Evolutionary conservation across 2,329 filamentous ascomycete genomes (phyloP).

Genomic region (Aspergillus viridinutans): DNA sequence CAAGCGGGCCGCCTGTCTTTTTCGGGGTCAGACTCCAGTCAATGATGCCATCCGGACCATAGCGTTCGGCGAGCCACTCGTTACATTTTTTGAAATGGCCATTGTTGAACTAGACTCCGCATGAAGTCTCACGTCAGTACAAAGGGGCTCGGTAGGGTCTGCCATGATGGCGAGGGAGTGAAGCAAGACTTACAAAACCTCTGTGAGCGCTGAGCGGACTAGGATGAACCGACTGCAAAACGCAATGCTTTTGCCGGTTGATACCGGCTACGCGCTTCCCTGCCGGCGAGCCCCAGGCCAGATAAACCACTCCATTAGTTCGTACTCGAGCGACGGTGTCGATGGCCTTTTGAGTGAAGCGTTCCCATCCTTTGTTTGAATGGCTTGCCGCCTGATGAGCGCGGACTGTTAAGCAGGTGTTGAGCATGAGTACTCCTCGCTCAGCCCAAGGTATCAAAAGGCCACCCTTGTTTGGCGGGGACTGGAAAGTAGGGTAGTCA

Average conservation of each 20-base stretch:
- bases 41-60: conserved; percentile 75
- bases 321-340: conserved; percentile 77
- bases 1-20: conserved; percentile 13
- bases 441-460: conserved; percentile 92
- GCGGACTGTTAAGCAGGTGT: conserved; percentile 90
- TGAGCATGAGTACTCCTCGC: conserved; percentile 85
- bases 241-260: conserved; percentile 68
- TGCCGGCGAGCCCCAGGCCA: conserved; percentile 89
- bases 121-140: neutral
- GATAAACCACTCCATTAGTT: conserved; percentile 79
- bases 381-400: conserved; percentile 86
- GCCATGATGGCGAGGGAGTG: neutral
- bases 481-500: conserved; percentile 76
- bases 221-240: conserved; percentile 84
- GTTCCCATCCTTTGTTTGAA: conserved; percentile 83
- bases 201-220: conserved; percentile 81
- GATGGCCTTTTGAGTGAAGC: conserved; percentile 86
- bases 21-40: conserved; percentile 68
- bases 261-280: conserved; percentile 73
- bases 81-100: conserved; percentile 48
- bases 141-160: neutral
- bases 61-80: conserved; percentile 69
- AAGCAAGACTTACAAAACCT: conserved; percentile 61
- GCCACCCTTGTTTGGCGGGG: conserved; percentile 73
- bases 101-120: conserved; percentile 35